These are phyloP conservation scores for Perkinsus olseni DNA, from an alignment of 169 alveolate genomes.

Conservation along the genomic window DNA sequence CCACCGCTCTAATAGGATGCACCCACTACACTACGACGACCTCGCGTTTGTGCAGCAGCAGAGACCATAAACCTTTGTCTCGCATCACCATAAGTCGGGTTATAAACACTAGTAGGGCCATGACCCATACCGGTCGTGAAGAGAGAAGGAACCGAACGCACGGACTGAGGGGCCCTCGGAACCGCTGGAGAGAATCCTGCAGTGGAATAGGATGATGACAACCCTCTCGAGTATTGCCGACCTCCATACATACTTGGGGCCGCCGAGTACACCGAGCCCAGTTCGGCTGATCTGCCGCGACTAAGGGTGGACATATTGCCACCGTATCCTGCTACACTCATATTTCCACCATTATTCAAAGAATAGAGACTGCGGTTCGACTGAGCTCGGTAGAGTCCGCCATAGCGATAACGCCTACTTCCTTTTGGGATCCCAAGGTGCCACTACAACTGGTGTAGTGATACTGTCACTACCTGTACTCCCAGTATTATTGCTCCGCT, in stretches of 20 bases:
- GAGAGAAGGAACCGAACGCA: not conserved
- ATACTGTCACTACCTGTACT: not conserved
- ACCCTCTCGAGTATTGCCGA: not conserved
- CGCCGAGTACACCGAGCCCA: not conserved
- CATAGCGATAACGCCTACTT: not conserved
- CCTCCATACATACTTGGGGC: not conserved
- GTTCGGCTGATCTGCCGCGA: not conserved
- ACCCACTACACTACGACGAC: not conserved
- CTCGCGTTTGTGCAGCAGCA: not conserved
- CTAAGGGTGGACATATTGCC: not conserved
- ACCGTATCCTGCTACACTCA: not conserved
- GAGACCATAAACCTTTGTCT: not conserved
- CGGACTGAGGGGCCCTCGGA: not conserved
- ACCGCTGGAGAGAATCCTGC: not conserved
- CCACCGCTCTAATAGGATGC: not conserved
- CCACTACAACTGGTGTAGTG: not conserved
- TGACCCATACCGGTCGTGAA: not conserved
- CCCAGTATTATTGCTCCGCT: not conserved
- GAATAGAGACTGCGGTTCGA: not conserved
- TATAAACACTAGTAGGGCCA: not conserved
- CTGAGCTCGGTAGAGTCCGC: not conserved
- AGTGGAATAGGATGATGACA: not conserved
- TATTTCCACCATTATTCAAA: not conserved
- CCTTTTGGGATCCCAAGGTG: not conserved
- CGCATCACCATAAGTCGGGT: not conserved